Base-by-base conservation (phyloP, 345 rosid genomes). In the Linum lewisii region DNA sequence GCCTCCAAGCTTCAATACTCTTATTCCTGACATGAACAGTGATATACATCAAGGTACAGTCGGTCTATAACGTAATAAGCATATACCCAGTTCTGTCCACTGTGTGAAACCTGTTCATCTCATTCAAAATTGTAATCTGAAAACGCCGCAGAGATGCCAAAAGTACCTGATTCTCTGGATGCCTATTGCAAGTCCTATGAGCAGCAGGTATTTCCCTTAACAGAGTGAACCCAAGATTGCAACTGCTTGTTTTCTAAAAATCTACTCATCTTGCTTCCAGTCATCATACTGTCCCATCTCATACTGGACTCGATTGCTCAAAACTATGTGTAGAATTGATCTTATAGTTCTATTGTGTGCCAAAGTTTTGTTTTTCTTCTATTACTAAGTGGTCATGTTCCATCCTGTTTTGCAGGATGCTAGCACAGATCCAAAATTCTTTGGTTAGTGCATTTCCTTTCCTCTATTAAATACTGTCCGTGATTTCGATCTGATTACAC, bases 1-100 rank as follows among this genome's bases (percentile, higher is more conserved):
- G 51, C 67, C 72, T 44, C 20, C 51, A 24, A 52, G 55, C 63
- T 63, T 51, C 47, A 37, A 59, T 18, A 51, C 59, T 21, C 58
- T 51, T 1, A 53, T 63, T 1, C 22, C 51, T 37, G 60, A 58
- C 53, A 24, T 59, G 24, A 56, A 57, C 72, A 63, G 8, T 50
- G 51, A 7, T 13, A 10, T 2, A 21, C 47, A 37, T 19, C 42
- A 58, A 26, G 72, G 67, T 69, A 26, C 23, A 8, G 21, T 25
- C n/a, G 54, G 4, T 18, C 18, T 42, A 16, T 7, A 5, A 29
- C 14, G 15, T 42, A 11, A 11, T 16, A 42, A 16, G 47, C 16
- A 42, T 34, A n/a, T 29, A 5, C 34, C 34, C 34, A 4, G 34
- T n/a, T n/a, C 24, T 2, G 16, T 21, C 61, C 24, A 32, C 4